Evolutionary conservation across 78 protist genomes (phyloP), one percentile per base, ranked within the genome.

Genomic region (Anaeramoeba flamelloides): DNA sequence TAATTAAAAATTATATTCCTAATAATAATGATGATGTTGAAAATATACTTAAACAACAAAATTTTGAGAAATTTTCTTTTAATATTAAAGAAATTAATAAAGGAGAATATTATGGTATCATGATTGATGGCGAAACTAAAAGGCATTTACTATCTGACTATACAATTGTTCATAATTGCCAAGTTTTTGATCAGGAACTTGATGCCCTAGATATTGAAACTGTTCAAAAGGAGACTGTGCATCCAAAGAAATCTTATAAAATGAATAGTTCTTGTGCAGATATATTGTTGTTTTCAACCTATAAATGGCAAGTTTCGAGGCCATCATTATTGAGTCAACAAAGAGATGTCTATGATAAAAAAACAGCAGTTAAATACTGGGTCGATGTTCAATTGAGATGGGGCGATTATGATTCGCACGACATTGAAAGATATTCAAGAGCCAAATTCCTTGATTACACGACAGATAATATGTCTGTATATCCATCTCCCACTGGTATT

Each of bases 161-260:
- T 26, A 53, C 69, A 26, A 17, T 53, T 26, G 2, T 34, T 1
- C 69, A 77, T 84, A 1, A 38, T 1, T 88, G 92, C 82, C 95
- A 92, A 81, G 98, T 94, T 34, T 87, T 98, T 69, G 98, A 96
- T 82, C 97, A 93, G 76, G 93, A 94, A 91, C 81, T 95, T 64
- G 98, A 96, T 69, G 89, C 86, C 40, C 87, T 98, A 2, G 96
- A 93, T 78, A 96, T 97, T 74, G 97, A 95, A 53, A 92, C 90
- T 22, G 99, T 98, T 77, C 97, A 95, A 84, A 96, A 96, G 89
- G 99, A 97, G 77, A 91, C 95, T 2, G 96, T 97, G 87, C 99
- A 98, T 78, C 99, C 99, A 36, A 87, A 99, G 31, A 98, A 98
- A 91, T 91, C 97, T 31, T 97, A 96, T 94, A 96, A 96, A 90